Conservation (phyloP, 2,329 filamentous ascomycete genomes). For the Fusarium irregulare region DNA sequence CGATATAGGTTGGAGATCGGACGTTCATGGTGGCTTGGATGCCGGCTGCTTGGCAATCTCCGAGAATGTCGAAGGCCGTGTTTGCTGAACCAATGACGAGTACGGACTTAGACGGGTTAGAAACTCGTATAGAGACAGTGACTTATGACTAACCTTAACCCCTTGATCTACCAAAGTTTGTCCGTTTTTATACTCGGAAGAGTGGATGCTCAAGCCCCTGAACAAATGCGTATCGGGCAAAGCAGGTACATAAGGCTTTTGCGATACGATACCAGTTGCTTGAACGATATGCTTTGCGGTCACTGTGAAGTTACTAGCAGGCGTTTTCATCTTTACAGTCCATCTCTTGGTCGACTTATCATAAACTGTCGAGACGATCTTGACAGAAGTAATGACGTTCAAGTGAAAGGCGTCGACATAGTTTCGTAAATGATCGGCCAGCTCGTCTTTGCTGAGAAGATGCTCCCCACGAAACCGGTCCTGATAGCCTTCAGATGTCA, state of each 20-base stretch:
- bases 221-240: constrained; percentile 1
- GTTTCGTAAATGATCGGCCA: constrained; percentile 16
- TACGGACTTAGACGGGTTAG: constrained; percentile 16
- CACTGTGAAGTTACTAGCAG: background rate
- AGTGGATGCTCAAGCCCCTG: constrained; percentile 29
- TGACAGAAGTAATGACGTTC: constrained; percentile 19
- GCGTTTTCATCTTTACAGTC: constrained; percentile 4
- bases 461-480: constrained; percentile 11
- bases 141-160: constrained; percentile 1
- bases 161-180: background rate
- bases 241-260: constrained; percentile 14
- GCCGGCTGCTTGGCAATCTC: constrained; percentile 15
- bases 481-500: constrained; percentile 7
- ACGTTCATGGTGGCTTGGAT: constrained; percentile 9
- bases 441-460: constrained; percentile 28
- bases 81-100: constrained; percentile 32
- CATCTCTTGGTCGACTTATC: background rate
- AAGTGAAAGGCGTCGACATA: constrained; percentile 21
- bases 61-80: constrained; percentile 31
- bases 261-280: constrained; percentile 28
- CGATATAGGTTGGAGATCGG: constrained; percentile 34
- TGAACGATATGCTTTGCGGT: constrained; percentile 25
- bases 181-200: constrained; percentile 9
- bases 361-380: constrained; percentile 17
- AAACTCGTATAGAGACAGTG: accelerated